These are phyloP conservation scores for Leccinum truebloodii DNA, from an alignment of 768 basidiomycete genomes.

Conservation along the genomic window DNA sequence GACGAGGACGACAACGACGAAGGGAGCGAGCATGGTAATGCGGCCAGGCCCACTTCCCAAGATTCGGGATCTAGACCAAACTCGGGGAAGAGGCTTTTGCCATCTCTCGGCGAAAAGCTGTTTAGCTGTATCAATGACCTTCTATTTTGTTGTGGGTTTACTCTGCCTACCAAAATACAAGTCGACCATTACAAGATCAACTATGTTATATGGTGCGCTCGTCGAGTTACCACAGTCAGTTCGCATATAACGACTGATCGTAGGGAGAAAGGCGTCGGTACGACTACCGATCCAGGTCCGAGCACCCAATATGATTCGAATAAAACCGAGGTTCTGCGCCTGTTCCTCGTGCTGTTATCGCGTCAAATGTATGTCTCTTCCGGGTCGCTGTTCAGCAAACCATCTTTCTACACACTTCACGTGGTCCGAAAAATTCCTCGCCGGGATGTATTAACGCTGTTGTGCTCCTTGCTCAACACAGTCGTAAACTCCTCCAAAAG, in stretches of 20 bases:
- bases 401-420: constrained; percentile 76
- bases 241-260: constrained; percentile 7
- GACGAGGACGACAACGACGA: constrained; percentile 51
- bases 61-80: constrained; percentile 29
- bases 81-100: constrained; percentile 51
- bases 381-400: constrained; percentile 64
- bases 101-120: constrained; percentile 80
- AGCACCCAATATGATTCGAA: constrained; percentile 69
- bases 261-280: constrained; percentile 96
- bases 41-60: constrained; percentile 21
- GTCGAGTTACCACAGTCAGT: constrained; percentile 4
- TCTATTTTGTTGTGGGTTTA: constrained; percentile 93
- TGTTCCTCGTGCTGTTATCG: constrained; percentile 86
- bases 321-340: constrained; percentile 86
- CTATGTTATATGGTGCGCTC: constrained; percentile 81
- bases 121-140: constrained; percentile 82
- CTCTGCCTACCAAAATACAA: constrained; percentile 75
- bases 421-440: constrained; percentile 75
- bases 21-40: constrained; percentile 41
- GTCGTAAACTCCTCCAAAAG: constrained; percentile 67
- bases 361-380: constrained; percentile 86
- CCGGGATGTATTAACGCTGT: constrained; percentile 82
- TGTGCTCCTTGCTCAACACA: constrained; percentile 94
- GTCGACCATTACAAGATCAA: constrained; percentile 81
- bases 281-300: constrained; percentile 71